Base-by-base conservation (phyloP, 345 rosid species). In the Populus euphratica region DNA sequence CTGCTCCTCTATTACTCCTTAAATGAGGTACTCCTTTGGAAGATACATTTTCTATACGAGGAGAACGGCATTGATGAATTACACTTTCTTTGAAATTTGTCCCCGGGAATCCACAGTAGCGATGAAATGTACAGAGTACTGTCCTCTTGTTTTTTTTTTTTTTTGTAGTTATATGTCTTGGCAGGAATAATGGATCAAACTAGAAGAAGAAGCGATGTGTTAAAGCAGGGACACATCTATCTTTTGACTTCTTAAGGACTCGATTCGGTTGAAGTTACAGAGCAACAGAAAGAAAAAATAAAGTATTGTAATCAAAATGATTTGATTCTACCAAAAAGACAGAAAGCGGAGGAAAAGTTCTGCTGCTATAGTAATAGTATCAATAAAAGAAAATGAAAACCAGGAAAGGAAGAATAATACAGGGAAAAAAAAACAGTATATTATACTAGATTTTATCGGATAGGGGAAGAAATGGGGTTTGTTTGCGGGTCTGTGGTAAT, bases 401-500 rank as follows among this genome's bases (percentile, higher is more conserved):
- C 70, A 29, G 39, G 27, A 69, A 67, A 70, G 64, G 36, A 59
- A 61, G 16, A 52, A 75, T 44, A 29, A 49, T 20, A 25, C 29
- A 76, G 63, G n/a, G 27, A 25, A n/a, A 47, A 38, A 73, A 44
- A 61, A 10, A 31, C 52, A 29, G 2, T 16, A 49, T 9, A 20
- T 6, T 65, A 29, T 9, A 54, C 29, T 52, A 29, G 8, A 44
- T 44, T 78, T 71, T 54, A 69, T 54, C 50, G 79, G 78, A 36
- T 14, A 54, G 47, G 77, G 23, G 66, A 41, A 49, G 79, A 75
- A 77, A 82, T 68, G 78, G 56, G 75, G 31, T 82, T 82, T 82
- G 86, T 73, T 73, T 81, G 88, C 80, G 81, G 82, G 86, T 61
- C 83, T 56, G 21, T 29, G 23, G 25, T 2, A 2, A 70, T 79